phyloP scores from a whole-genome alignment of 139 green algal genomes.

The Klebsormidium nitens region DNA sequence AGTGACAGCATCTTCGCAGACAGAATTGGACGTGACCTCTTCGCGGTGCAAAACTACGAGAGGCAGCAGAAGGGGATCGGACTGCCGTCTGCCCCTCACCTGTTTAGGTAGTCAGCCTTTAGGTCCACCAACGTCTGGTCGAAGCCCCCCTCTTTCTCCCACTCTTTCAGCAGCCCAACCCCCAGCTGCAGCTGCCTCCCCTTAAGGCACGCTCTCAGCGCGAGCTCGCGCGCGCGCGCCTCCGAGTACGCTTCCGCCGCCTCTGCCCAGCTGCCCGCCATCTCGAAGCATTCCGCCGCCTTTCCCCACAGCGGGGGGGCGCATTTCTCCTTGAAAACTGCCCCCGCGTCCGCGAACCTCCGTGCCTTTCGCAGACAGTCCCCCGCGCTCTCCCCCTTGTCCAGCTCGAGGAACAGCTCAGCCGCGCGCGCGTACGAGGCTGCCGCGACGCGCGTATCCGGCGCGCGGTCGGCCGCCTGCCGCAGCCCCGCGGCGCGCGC shows the following conservation, averaged over 20 bases:
- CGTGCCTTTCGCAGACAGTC: not conserved
- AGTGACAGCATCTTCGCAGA: too few relatives aligned
- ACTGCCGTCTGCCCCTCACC: too few relatives aligned
- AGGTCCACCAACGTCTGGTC: too few relatives aligned
- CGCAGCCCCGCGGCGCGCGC: constrained; percentile 4
- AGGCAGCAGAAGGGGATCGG: too few relatives aligned
- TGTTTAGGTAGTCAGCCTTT: constrained; percentile 11
- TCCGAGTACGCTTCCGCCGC: constrained; percentile 2
- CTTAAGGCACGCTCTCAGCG: constrained; percentile 3
- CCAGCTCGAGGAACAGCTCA: not conserved
- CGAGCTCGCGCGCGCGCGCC: not conserved
- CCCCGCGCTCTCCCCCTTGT: not conserved
- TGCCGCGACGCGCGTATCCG: not conserved
- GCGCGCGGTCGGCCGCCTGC: not conserved
- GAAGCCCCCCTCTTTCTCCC: too few relatives aligned
- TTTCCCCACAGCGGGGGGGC: not conserved
- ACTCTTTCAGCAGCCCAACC: not conserved
- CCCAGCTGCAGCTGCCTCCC: not conserved
- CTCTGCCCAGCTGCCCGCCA: not conserved
- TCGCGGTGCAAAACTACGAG: too few relatives aligned
- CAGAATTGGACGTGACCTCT: too few relatives aligned
- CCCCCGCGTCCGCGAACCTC: constrained; percentile 3
- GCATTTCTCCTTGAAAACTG: constrained; percentile 7
- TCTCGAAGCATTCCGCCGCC: constrained; percentile 13
- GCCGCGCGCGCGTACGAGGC: not conserved